Evolutionary conservation across 73 alveolate species (phyloP), one percentile per base, ranked within the genome.

Genomic region (Paramecium bursaria): DNA sequence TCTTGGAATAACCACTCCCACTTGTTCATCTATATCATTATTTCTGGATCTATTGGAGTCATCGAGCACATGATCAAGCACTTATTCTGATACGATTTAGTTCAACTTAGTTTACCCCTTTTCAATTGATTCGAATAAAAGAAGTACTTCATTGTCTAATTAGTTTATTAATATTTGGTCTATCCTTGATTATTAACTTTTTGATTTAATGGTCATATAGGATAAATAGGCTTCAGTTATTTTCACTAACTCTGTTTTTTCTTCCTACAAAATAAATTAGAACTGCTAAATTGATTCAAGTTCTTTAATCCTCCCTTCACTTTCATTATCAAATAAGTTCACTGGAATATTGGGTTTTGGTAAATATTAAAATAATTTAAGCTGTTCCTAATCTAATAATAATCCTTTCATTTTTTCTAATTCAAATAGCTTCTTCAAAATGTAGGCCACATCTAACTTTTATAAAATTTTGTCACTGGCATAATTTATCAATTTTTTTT

Each of bases 291-390:
- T 10, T 51, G 27, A 44, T 26, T 26, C 27, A 25, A 4, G 46
- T 4, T 11, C n/a, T 51, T 17, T 19, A 51, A 25, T 51, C 23
- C 27, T 51, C n/a, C n/a, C 27, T 51, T 51, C 35, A 51, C 23
- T 26, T 19, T 44, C 74, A 0, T 26, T 4, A 51, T 57, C 26
- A 57, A 57, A 57, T 1, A 30, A 30, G 33, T 57, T 23, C 1
- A 6, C 14, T 15, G 82, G 82, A 2, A 67, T 67, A 21, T 21
- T 25, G 17, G 82, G 82, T 67, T 67, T 67, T 11, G 82, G 82
- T 11, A 67, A 19, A 67, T 67, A 67, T 11, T 67, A 39, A 67
- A 67, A 67, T 14, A 67, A 21, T 7, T 31, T 42, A 39, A 33
- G 35, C 7, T 67, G 50, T 42, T 67, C 82, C 17, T 67, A 21